A percentile compares a stretch with the other conserved stretches of the same genome.
phyloP scores from a whole-genome alignment of 495 filamentous ascomycete genomes.

The Sabuloglossum arenarium region DNA sequence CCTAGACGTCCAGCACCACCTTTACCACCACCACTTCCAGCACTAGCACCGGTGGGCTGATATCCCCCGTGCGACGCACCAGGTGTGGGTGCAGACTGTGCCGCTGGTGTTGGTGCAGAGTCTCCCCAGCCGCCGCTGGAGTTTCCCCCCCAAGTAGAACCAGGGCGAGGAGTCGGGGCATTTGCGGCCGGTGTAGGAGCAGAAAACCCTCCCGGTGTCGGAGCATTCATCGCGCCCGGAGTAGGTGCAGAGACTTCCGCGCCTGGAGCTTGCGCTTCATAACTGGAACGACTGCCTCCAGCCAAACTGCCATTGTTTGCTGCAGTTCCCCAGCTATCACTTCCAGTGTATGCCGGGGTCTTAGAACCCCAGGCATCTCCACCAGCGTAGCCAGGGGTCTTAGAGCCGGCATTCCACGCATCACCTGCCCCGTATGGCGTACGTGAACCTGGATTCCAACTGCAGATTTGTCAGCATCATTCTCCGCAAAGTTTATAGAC shows the following conservation, averaged over 20 bases:
- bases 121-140: constrained; percentile 9
- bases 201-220: constrained; percentile 5
- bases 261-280: constrained; percentile 61
- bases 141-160: background rate
- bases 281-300: constrained; percentile 16
- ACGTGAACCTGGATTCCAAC: constrained; percentile 38
- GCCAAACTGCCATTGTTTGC: constrained; percentile 7
- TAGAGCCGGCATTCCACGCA: constrained; percentile 46
- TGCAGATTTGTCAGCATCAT: background rate
- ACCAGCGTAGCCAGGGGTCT: constrained; percentile 49
- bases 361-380: constrained; percentile 25
- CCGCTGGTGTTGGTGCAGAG: constrained; percentile 2
- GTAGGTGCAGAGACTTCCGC: constrained; percentile 23
- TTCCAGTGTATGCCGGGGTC: constrained; percentile 26
- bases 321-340: constrained; percentile 10
- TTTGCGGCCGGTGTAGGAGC: constrained; percentile 56
- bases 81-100: constrained; percentile 53
- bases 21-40: too few species aligned
- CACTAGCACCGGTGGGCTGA: constrained; percentile 36
- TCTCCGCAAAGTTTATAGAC: background rate
- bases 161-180: constrained; percentile 54
- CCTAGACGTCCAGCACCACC: constrained; percentile 25
- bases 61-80: constrained; percentile 42
- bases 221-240: constrained; percentile 6
- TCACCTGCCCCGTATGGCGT: constrained; percentile 44